Evolutionary conservation across 2,329 filamentous ascomycete species (phyloP).

Genomic region (Hypoxylon sp.): DNA sequence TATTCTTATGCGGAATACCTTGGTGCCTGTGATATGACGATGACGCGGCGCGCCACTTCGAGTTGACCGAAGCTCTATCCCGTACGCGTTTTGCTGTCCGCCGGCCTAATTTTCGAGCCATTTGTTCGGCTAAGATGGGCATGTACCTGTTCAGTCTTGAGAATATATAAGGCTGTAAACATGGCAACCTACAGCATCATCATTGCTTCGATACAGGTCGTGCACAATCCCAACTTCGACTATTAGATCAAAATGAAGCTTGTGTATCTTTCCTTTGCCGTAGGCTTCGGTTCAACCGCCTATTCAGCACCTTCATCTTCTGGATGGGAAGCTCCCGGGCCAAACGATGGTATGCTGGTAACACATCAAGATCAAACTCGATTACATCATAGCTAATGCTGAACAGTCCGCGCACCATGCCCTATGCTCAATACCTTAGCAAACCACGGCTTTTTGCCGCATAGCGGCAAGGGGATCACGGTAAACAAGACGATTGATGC

Average conservation of each 20-base stretch:
- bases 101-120: conserved; percentile 9
- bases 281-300: conserved; percentile 27
- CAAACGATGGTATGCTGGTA: conserved; percentile 34
- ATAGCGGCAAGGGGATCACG: conserved; percentile 41
- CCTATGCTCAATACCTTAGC: conserved; percentile 47
- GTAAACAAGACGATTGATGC: conserved; percentile 36
- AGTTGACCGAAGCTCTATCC: conserved; percentile 13
- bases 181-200: background rate
- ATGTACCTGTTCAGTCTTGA: background rate
- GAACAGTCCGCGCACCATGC: conserved; percentile 43
- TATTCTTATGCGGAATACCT: conserved; percentile 8
- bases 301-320: conserved; percentile 16
- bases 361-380: conserved; percentile 3
- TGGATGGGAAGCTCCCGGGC: conserved; percentile 33
- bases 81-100: background rate
- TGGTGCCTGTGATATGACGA: conserved; percentile 5
- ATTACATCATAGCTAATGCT: conserved; percentile 19
- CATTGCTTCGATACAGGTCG: background rate
- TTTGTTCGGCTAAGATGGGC: conserved; percentile 1
- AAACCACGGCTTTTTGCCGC: conserved; percentile 47
- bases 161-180: conserved; percentile 18
- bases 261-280: conserved; percentile 19
- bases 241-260: conserved; percentile 36
- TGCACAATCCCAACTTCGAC: background rate
- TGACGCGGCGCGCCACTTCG: conserved; percentile 29